Percentiles rank a stretch among this genome's conserved stretches.
Conservation (phyloP, 2,329 filamentous ascomycete species). For the Colletotrichum euphorbiae region DNA sequence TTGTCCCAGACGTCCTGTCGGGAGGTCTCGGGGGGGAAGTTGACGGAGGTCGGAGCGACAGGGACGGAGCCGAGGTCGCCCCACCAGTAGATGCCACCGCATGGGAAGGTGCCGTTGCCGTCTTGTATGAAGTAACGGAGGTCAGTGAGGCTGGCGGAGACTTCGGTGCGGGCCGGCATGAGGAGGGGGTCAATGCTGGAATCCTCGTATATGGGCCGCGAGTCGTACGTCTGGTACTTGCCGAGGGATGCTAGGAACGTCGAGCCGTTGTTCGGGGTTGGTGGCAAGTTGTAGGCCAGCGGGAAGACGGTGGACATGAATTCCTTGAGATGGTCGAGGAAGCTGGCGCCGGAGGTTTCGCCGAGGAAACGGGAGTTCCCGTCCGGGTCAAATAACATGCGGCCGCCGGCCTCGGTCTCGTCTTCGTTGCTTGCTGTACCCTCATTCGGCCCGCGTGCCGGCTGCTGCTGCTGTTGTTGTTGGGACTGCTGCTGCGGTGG, state of each 20-base stretch:
- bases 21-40: slow-evolving; percentile 42
- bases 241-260: slow-evolving; percentile 57
- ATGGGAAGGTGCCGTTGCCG: slow-evolving; percentile 53
- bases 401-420: slow-evolving; percentile 46
- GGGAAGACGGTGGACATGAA: slow-evolving; percentile 56
- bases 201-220: slow-evolving; percentile 51
- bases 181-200: slow-evolving; percentile 53
- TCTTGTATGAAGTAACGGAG: slow-evolving; percentile 60
- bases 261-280: slow-evolving; percentile 42
- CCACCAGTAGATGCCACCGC: slow-evolving; percentile 63
- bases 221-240: slow-evolving; percentile 61
- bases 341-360: slow-evolving; percentile 62
- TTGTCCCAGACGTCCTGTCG: slow-evolving; percentile 40
- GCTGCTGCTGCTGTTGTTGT: slow-evolving; percentile 7
- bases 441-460: slow-evolving; percentile 2
- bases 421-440: slow-evolving; percentile 34
- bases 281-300: slow-evolving; percentile 45
- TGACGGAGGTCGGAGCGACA: slow-evolving; percentile 40
- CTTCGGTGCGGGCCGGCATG: slow-evolving; percentile 52
- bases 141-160: slow-evolving; percentile 53
- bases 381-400: slow-evolving; percentile 57
- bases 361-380: slow-evolving; percentile 60
- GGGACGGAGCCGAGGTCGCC: slow-evolving; percentile 53
- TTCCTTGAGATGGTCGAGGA: slow-evolving; percentile 61
- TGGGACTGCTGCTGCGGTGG: slow-evolving; percentile 41